Evolutionary conservation across 306 rosid species (phyloP).

Genomic region (Cucurbita moschata): DNA sequence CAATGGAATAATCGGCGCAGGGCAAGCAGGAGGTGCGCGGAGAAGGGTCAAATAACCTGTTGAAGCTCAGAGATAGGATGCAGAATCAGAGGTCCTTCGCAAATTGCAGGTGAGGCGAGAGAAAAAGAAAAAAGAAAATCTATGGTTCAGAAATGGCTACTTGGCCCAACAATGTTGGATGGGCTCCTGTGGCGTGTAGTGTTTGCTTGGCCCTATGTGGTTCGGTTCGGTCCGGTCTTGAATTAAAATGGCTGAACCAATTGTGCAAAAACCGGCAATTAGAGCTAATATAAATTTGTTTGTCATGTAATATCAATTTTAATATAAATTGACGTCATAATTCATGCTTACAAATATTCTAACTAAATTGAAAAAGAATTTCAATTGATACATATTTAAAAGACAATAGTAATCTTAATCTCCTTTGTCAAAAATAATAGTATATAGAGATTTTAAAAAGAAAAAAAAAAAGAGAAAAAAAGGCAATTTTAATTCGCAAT

Average conservation of each 20-base stretch:
- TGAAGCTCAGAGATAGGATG: not conserved
- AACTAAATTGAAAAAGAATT: too few species aligned
- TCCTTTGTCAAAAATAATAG: not conserved
- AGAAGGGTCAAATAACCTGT: conserved; percentile 3
- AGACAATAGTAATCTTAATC: not conserved
- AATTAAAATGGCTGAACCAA: not conserved
- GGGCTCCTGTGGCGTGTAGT: not conserved
- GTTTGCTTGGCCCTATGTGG: not conserved
- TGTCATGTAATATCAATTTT: too few species aligned
- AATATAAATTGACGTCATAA: too few species aligned
- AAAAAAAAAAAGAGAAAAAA: not conserved
- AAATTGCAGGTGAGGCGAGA: not conserved
- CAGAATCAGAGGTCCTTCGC: not conserved
- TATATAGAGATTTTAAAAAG: not conserved
- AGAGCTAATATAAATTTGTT: too few species aligned
- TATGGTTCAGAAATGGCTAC: not conserved
- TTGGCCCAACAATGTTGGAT: not conserved
- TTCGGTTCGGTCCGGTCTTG: not conserved
- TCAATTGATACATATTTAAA: too few species aligned
- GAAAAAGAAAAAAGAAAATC: not conserved
- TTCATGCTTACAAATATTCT: too few species aligned
- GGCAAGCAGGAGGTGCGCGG: not conserved
- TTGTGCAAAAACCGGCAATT: too few species aligned
- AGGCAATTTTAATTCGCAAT: not conserved
- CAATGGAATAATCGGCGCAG: not conserved